phyloP scores from a whole-genome alignment of 2,329 filamentous ascomycete species.

The Pyrenochaeta sp. region DNA sequence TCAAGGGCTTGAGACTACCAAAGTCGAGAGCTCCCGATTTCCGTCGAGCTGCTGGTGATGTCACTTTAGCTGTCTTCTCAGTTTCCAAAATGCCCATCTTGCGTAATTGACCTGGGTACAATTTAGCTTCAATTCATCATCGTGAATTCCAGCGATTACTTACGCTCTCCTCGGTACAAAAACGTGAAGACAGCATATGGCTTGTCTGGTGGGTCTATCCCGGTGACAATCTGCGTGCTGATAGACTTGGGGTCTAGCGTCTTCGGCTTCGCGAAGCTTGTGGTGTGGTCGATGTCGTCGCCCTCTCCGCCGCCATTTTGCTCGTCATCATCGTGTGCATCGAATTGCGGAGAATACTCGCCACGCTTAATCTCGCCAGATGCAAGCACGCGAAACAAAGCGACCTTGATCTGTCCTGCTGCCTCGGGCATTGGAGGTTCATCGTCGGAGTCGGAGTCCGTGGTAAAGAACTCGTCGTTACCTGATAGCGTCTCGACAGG shows the following conservation, averaged over 20 bases:
- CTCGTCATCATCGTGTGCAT: conserved; percentile 94
- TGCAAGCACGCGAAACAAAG: conserved; percentile 92
- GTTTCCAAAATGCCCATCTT: conserved; percentile 91
- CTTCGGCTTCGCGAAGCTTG: conserved; percentile 96
- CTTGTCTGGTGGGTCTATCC: conserved; percentile 93
- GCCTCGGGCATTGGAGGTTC: conserved; percentile 90
- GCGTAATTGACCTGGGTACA: conserved; percentile 78
- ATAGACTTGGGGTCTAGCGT: conserved; percentile 95
- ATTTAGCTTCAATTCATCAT: not conserved
- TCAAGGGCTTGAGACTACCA: conserved; percentile 82
- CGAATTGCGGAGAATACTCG: conserved; percentile 97
- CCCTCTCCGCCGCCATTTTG: conserved; percentile 66
- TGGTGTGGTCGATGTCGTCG: conserved; percentile 94
- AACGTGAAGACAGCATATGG: conserved; percentile 98
- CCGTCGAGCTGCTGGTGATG: conserved; percentile 73
- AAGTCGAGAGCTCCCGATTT: conserved; percentile 87
- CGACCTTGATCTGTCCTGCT: conserved; percentile 96
- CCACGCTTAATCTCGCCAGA: conserved; percentile 98
- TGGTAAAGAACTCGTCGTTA: conserved; percentile 70
- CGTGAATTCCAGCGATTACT: conserved; percentile 51
- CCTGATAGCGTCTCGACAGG: conserved; percentile 78
- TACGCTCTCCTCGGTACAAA: conserved; percentile 94
- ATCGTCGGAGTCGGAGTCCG: conserved; percentile 76
- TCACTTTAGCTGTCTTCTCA: conserved; percentile 65
- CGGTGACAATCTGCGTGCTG: conserved; percentile 98